These are phyloP conservation scores for Melocanna baccifera DNA, from an alignment of 176 grass and related monocot genomes.

Conservation along the genomic window DNA sequence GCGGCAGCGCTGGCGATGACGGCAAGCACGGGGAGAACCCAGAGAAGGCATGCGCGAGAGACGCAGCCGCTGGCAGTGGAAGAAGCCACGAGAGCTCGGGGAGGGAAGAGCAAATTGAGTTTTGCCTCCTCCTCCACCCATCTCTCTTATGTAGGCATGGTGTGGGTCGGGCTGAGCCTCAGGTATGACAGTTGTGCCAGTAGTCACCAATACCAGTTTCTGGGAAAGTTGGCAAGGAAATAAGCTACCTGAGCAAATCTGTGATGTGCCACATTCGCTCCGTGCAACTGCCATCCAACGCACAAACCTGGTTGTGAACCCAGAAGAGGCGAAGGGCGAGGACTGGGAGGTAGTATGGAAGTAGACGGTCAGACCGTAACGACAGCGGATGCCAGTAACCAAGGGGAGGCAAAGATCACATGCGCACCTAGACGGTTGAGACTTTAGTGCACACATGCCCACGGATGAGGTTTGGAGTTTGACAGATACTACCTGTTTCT, in stretches of 20 bases:
- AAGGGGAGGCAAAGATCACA: neutral
- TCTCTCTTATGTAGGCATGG: no score
- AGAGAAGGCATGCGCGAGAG: no score
- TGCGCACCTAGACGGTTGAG: neutral
- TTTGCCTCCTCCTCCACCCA: no score
- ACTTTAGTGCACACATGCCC: neutral
- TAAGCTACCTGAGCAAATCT: neutral
- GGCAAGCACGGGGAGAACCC: no score
- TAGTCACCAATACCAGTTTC: neutral
- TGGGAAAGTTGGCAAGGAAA: neutral
- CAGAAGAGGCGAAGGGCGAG: neutral
- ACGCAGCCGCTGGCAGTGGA: no score
- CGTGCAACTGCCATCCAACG: neutral
- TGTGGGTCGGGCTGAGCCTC: no score
- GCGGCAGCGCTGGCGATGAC: no score
- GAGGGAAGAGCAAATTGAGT: no score
- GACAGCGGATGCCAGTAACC: neutral
- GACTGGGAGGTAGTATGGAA: neutral
- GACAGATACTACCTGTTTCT: neutral
- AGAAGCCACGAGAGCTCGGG: no score
- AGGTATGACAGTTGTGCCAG: neutral
- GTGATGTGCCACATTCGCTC: neutral
- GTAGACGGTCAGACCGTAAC: neutral
- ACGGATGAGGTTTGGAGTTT: neutral
- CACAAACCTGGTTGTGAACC: neutral